A percentile compares a stretch with the other conserved stretches of the same genome.
phyloP scores from a whole-genome alignment of 441 rosid species.

The Populus tomentosa region DNA sequence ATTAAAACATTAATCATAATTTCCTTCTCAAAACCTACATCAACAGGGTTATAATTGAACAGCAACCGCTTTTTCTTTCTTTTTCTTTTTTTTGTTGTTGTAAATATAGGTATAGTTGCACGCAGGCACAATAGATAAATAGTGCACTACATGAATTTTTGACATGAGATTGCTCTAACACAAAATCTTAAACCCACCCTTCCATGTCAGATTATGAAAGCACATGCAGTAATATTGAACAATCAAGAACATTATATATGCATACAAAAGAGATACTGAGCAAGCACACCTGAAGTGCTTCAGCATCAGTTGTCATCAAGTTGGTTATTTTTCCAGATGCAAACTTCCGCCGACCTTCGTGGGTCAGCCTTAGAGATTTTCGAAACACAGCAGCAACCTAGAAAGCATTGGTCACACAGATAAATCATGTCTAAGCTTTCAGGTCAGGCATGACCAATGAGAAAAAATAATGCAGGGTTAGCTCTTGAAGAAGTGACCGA shows the following conservation, averaged over 20 bases:
- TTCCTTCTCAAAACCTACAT: background rate
- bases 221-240: background rate
- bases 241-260: background rate
- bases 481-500: background rate
- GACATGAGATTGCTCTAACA: background rate
- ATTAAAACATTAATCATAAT: background rate
- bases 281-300: conserved; percentile 80
- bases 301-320: conserved; percentile 99
- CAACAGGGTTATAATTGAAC: background rate
- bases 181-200: background rate
- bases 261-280: conserved; percentile 3
- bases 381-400: conserved; percentile 98
- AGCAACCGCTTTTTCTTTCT: background rate
- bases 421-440: background rate
- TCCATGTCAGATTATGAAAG: background rate
- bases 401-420: conserved; percentile 5
- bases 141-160: background rate
- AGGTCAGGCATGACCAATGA: background rate
- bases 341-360: conserved; percentile 82
- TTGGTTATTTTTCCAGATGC: conserved; percentile 96
- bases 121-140: background rate
- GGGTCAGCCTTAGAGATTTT: conserved; percentile 89
- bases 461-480: background rate
- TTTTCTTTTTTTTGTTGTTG: too few species aligned
- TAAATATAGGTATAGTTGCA: too few species aligned